Percentiles rank a stretch among this genome's conserved stretches.
These are phyloP conservation scores for Leccinum disarticulatum DNA, from an alignment of 768 basidiomycete species.

Conservation along the genomic window DNA sequence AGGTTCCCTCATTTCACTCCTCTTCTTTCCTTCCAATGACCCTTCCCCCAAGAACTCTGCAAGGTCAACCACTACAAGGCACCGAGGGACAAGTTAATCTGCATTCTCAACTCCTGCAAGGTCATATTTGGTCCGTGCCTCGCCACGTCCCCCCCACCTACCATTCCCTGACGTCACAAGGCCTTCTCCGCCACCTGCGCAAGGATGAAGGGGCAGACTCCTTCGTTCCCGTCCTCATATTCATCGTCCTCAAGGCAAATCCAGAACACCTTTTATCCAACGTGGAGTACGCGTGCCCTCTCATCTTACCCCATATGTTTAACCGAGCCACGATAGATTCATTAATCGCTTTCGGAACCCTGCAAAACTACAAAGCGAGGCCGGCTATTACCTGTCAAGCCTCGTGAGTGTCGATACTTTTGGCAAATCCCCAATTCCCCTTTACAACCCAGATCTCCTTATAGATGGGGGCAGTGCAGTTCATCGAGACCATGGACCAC, in stretches of 20 bases:
- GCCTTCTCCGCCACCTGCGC: slow-evolving; percentile 83
- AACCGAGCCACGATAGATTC: slow-evolving; percentile 53
- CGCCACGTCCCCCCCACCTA: slow-evolving; percentile 11
- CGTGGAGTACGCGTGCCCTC: slow-evolving; percentile 66
- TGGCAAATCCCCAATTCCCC: background rate
- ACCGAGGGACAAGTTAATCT: slow-evolving; percentile 96
- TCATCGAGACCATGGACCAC: slow-evolving; percentile 98
- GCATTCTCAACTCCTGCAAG: slow-evolving; percentile 96
- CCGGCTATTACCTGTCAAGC: slow-evolving; percentile 96
- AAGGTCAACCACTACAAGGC: slow-evolving; percentile 99
- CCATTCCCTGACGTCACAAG: slow-evolving; percentile 38
- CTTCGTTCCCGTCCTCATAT: slow-evolving; percentile 94
- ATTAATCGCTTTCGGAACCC: slow-evolving; percentile 94
- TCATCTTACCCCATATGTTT: background rate
- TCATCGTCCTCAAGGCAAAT: slow-evolving; percentile 91
- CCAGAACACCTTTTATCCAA: slow-evolving; percentile 93
- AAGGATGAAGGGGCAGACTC: slow-evolving; percentile 89
- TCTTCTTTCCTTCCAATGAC: slow-evolving; percentile 2
- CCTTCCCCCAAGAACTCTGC: slow-evolving; percentile 62
- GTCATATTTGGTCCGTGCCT: slow-evolving; percentile 87
- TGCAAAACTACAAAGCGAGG: slow-evolving; percentile 86
- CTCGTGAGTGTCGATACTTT: slow-evolving; percentile 52
- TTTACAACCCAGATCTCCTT: slow-evolving; percentile 6
- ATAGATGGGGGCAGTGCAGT: slow-evolving; percentile 94
- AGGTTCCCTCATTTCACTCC: slow-evolving; percentile 46